A percentile compares a stretch with the other conserved stretches of the same genome.
These are phyloP conservation scores for Neovahlkampfia damariscottae DNA, from an alignment of 78 protist genomes.

Conservation along the genomic window DNA sequence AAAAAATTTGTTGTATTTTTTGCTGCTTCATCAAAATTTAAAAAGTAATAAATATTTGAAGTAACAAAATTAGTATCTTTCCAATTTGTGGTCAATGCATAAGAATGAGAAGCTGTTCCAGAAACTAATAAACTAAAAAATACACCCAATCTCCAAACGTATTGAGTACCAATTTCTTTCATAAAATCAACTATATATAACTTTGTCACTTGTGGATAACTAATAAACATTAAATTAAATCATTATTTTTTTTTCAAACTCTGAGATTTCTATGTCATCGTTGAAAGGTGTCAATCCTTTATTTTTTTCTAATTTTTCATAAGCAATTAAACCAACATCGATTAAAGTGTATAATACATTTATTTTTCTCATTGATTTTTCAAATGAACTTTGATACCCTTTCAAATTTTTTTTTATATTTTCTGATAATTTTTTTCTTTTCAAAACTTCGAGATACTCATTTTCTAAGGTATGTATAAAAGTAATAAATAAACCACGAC, in stretches of 20 bases:
- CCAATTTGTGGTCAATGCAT: background rate
- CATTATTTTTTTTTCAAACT: background rate
- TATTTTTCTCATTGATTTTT: background rate
- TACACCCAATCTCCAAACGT: background rate
- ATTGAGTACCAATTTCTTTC: background rate
- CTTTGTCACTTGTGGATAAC: no score
- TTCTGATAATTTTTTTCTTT: background rate
- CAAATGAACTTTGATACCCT: background rate
- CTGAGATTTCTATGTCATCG: background rate
- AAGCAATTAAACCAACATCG: background rate
- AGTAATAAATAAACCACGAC: no score
- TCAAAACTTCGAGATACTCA: no score
- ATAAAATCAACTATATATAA: background rate
- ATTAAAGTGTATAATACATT: background rate
- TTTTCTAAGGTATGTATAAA: no score
- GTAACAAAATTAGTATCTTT: background rate
- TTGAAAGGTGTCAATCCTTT: background rate
- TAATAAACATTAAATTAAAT: background rate
- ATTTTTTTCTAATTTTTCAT: background rate
- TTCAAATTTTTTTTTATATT: background rate
- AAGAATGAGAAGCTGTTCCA: background rate
- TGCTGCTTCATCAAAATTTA: background rate
- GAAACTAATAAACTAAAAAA: background rate
- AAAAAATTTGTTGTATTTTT: background rate
- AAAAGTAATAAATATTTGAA: background rate